Conservation (phyloP, 805 yeast species). For the Saccharomyces mikatae region DNA sequence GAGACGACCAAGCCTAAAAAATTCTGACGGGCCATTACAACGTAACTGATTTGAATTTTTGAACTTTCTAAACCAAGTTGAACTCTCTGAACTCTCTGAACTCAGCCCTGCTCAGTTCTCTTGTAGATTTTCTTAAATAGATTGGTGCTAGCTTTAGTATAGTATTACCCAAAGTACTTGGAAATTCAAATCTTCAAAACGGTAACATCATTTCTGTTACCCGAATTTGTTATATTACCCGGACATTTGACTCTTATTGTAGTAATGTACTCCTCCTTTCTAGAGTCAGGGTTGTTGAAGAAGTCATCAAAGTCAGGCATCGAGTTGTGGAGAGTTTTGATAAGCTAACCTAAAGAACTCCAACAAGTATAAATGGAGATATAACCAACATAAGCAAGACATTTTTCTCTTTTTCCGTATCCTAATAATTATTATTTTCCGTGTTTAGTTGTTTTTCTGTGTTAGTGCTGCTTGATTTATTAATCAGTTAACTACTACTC, state of each 20-base stretch:
- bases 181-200: background rate
- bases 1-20: conserved; percentile 89
- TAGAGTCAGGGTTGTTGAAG: background rate
- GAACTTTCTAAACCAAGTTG: background rate
- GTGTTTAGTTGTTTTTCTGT: background rate
- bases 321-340: background rate
- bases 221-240: background rate
- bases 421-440: background rate
- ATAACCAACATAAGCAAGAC: background rate
- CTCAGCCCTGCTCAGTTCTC: background rate
- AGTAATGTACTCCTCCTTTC: background rate
- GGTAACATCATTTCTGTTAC: background rate
- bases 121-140: background rate
- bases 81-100: background rate
- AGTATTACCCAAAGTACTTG: background rate
- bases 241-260: background rate
- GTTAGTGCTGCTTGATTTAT: background rate
- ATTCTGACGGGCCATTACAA: conserved; percentile 75
- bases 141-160: background rate
- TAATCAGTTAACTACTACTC: background rate
- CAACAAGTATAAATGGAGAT: background rate
- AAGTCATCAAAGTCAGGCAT: background rate
- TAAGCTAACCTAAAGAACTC: background rate
- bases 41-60: background rate
- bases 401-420: background rate